Base-by-base conservation (phyloP, 2,329 filamentous ascomycete species). In the Parastagonospora nodorum region DNA sequence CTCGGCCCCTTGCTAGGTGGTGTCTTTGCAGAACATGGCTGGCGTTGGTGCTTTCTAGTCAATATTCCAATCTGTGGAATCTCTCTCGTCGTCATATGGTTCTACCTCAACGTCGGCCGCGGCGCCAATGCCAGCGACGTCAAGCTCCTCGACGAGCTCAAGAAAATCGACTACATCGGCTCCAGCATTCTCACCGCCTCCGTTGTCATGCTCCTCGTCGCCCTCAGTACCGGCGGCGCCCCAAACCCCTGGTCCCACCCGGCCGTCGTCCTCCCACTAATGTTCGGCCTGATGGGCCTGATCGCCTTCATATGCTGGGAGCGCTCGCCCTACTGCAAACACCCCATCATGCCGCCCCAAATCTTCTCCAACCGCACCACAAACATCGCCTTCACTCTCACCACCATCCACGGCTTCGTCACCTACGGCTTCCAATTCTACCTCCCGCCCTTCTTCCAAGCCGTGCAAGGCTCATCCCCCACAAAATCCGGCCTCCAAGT, bases 41-140 rank as follows among this genome's bases (percentile, higher is more conserved):
- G 79, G 79, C 64, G 75, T 8, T 81, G 77, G 77, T 72, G 77
- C 10, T 82, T 83, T 49, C 63, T 61, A 31, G 55, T 75, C 50
- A 73, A 74, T 19, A 52, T 74, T 0, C 72, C 73, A 0, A 60
- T 74, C 14, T 68, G 65, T 29, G 63, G 42, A 1, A 47, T 69
- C 16, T 58, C 66, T 4, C 45, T 71, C 6, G 36, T 61, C 7
- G 42, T 69, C n/a, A 63, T 74, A 12, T 61, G 56, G 33, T 32
- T 66, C 4, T 72, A 61, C 51, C 51, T 82, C 3, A 44, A 55
- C 11, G 63, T 64, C 7, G 50, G 50, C 12, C 53, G 61, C 9
- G 60, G 59, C 12, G 50, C 53, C 15, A 59, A 55, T 11, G 45
- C 49, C 4, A 42, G 44, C 8, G 51, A 63, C 4, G 29, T 48